Base-by-base conservation (phyloP, 2,329 filamentous ascomycete genomes). In the Aspergillus fructus region DNA sequence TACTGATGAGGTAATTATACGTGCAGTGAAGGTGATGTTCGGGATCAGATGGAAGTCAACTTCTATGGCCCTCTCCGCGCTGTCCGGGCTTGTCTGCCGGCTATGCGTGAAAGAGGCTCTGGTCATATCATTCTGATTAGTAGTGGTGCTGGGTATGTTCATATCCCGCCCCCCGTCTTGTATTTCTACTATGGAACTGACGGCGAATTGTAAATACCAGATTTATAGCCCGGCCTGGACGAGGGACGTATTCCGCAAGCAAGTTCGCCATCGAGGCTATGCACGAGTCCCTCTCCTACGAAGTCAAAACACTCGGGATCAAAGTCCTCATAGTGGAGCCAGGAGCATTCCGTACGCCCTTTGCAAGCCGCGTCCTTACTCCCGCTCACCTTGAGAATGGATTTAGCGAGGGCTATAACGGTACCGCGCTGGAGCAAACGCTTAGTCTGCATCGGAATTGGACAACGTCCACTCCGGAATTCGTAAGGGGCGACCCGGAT, bases 21-120 rank as follows among this genome's bases (percentile, higher is more conserved):
- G 12, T 13, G 3, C 23, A 59, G 56, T 37, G 56, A 59, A 27
- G n/a, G 8, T 3, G 56, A 55, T n/a, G 13, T 59, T 19, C 47
- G 52, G 15, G 34, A 33, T 24, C 56, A 59, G 17, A 59, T 59
- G 56, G 48, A 59, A 40, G 56, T 59, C 5, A 59, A 59, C n/a
- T 59, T 59, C 43, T 48, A 55, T 19, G 56, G 56, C 3, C 56
- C 56, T n/a, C 52, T 59, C 15, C 56, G 56, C 13, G 41, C 55
- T 13, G 49, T 49, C 6, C 34, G 49, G n/a, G 55, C 49, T n/a
- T 53, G 49, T 37, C 8, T 58, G 0, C 49, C 49, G 2, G 3
- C 47, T 5, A 53, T 58, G 55, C 55, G 45, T 5, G 49, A 37
- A 5, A 53, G 17, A 23, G 39, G 49, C 11, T 53, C 55, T 4